These are phyloP conservation scores for Suhomyces sp. DNA, from an alignment of 805 yeast genomes.

Conservation along the genomic window DNA sequence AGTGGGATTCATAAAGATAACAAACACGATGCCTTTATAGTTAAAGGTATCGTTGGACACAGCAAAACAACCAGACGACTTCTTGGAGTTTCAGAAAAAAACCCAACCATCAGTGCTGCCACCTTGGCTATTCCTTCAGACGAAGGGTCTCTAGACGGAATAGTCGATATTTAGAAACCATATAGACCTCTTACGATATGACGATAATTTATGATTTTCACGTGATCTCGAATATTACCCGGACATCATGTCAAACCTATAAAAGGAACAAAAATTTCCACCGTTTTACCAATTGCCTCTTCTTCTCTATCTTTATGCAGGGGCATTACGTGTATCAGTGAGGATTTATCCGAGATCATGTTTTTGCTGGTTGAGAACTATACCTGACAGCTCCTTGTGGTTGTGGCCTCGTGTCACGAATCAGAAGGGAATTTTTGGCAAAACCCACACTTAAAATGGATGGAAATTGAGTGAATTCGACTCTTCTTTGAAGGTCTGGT, in stretches of 20 bases:
- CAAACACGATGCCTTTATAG: too few species aligned
- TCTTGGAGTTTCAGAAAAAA: not conserved
- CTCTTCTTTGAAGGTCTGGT: slow-evolving; percentile 37
- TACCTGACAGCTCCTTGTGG: slow-evolving; percentile 83
- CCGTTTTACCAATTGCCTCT: slow-evolving; percentile 21
- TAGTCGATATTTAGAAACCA: not conserved
- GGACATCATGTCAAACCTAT: slow-evolving; percentile 9
- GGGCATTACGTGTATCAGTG: slow-evolving; percentile 99
- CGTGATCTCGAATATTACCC: slow-evolving; percentile 5
- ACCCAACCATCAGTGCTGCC: too few species aligned
- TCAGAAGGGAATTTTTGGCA: slow-evolving; percentile 78
- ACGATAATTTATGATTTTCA: not conserved
- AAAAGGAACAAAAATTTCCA: slow-evolving; percentile 10
- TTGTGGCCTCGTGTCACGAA: slow-evolving; percentile 46
- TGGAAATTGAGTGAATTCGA: slow-evolving; percentile 8
- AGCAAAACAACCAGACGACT: not conserved
- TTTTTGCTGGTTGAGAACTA: slow-evolving; percentile 99
- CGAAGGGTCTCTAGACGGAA: not conserved
- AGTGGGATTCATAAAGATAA: slow-evolving; percentile 9
- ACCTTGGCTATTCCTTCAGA: too few species aligned
- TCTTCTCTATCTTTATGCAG: slow-evolving; percentile 90
- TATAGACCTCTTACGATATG: not conserved
- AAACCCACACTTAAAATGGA: not conserved
- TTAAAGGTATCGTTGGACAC: not conserved
- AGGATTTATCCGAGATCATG: slow-evolving; percentile 99